Conservation (phyloP, 805 yeast genomes). For the Candida jianshihensis region DNA sequence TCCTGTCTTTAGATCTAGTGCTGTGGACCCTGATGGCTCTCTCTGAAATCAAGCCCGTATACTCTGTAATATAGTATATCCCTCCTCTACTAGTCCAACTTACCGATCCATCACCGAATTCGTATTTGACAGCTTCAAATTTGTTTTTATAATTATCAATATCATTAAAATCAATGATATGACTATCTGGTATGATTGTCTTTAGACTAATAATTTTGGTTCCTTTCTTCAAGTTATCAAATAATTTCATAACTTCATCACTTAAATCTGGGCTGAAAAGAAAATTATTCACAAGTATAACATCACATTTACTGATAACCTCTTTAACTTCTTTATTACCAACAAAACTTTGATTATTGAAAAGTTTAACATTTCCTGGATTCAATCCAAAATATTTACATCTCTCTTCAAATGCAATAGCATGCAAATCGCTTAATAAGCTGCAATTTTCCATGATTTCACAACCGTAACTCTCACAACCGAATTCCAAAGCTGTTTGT, state of each 20-base stretch:
- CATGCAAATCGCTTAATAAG: slow-evolving; percentile 54
- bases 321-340: slow-evolving; percentile 50
- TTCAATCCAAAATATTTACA: slow-evolving; percentile 57
- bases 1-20: slow-evolving; percentile 19
- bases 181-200: slow-evolving; percentile 72
- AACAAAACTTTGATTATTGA: slow-evolving; percentile 65
- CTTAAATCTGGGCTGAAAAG: slow-evolving; percentile 74
- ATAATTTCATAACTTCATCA: slow-evolving; percentile 54
- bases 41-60: slow-evolving; percentile 15
- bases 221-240: slow-evolving; percentile 61
- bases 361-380: slow-evolving; percentile 49
- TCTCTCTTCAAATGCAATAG: slow-evolving; percentile 49
- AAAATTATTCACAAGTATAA: slow-evolving; percentile 76
- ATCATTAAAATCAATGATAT: slow-evolving; percentile 48
- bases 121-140: slow-evolving; percentile 53
- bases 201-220: slow-evolving; percentile 73
- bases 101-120: slow-evolving; percentile 65
- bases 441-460: slow-evolving; percentile 86
- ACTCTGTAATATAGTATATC: slow-evolving; percentile 64
- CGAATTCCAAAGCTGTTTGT: slow-evolving; percentile 84
- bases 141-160: slow-evolving; percentile 54
- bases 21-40: slow-evolving; percentile 27
- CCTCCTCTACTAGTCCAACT: slow-evolving; percentile 85
- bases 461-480: slow-evolving; percentile 81
- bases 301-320: slow-evolving; percentile 55